A percentile compares a stretch with the other conserved stretches of the same genome.
phyloP scores from a whole-genome alignment of 768 basidiomycete species.

The Filobasidium floriforme region DNA sequence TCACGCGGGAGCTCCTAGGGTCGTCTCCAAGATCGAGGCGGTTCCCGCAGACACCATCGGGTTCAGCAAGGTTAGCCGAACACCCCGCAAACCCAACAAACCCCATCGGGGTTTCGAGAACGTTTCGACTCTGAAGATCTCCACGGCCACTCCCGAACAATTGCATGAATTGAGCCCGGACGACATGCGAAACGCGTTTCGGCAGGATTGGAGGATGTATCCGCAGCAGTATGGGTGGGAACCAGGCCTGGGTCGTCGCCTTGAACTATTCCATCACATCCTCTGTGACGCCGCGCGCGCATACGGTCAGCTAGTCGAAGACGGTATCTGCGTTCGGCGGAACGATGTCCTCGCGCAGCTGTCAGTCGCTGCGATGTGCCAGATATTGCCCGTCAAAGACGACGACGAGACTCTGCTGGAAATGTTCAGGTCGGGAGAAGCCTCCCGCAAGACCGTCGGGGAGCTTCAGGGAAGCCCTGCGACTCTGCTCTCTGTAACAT shows the following conservation, averaged over 20 bases:
- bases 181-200: conserved; percentile 51
- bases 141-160: conserved; percentile 8
- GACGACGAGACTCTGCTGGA: conserved; percentile 1
- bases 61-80: not conserved
- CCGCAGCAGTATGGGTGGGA: conserved; percentile 65
- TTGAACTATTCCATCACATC: not conserved
- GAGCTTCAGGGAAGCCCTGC: too few species aligned
- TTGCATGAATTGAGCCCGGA: conserved; percentile 25
- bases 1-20: not conserved
- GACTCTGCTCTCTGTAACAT: too few species aligned
- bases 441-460: too few species aligned
- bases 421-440: not conserved
- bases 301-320: conserved; percentile 1
- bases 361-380: conserved; percentile 7
- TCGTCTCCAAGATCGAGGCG: not conserved
- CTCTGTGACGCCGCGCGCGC: not conserved
- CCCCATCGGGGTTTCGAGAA: too few species aligned
- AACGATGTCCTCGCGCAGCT: not conserved
- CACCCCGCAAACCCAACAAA: not conserved
- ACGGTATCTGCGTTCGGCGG: not conserved
- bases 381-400: conserved; percentile 12
- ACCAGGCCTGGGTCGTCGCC: not conserved
- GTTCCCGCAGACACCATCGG: not conserved
- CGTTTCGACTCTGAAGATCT: not conserved
- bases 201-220: conserved; percentile 64